A percentile compares a stretch with the other conserved stretches of the same genome.
phyloP scores from a whole-genome alignment of 768 basidiomycete genomes.

The Amanita rubescens region DNA sequence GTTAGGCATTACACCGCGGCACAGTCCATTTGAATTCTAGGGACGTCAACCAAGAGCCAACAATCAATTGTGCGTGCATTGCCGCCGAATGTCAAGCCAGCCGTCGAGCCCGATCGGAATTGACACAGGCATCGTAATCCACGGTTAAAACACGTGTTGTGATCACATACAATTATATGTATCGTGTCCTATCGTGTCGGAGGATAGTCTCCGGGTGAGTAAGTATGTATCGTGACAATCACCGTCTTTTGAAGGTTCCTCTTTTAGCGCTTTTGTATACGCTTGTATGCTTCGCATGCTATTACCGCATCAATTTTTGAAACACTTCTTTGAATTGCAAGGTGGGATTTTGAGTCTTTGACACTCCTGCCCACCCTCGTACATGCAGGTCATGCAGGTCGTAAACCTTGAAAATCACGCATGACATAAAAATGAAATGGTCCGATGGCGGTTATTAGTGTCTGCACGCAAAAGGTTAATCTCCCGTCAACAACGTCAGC shows the following conservation, averaged over 20 bases:
- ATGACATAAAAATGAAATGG: too few relatives aligned
- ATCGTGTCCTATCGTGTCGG: not conserved
- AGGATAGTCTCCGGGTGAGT: not conserved
- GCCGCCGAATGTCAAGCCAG: not conserved
- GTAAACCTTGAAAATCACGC: not conserved
- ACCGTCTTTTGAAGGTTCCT: not conserved
- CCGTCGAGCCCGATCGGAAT: not conserved
- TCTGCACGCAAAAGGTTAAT: not conserved
- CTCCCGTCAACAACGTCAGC: not conserved
- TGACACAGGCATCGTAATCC: not conserved
- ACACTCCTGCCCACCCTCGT: not conserved
- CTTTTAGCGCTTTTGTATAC: not conserved
- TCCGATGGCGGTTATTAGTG: not conserved
- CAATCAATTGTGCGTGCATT: not conserved
- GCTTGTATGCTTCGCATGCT: not conserved
- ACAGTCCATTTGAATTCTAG: not conserved
- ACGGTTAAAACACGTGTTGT: conserved; percentile 2
- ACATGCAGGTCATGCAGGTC: not conserved
- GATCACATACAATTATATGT: not conserved
- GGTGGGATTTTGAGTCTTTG: not conserved
- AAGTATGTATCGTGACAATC: not conserved
- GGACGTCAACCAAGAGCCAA: not conserved
- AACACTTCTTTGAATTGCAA: not conserved
- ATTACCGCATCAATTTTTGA: not conserved
- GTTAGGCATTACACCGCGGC: too few relatives aligned